A percentile compares a stretch with the other conserved stretches of the same genome.
Conservation (phyloP, 2,329 filamentous ascomycete genomes). For the Ilyonectria mors-panacis region DNA sequence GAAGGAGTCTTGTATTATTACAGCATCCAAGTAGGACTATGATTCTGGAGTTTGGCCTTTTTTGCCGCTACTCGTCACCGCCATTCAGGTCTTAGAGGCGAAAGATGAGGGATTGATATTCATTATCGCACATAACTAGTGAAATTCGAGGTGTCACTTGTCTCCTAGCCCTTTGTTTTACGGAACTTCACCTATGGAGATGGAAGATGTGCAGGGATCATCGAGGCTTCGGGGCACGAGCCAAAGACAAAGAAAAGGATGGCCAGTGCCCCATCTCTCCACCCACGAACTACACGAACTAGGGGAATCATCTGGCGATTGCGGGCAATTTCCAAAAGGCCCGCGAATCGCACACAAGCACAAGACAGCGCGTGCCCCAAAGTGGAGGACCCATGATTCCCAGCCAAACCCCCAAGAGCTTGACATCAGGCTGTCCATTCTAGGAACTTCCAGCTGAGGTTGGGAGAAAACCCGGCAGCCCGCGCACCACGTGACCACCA, state of each 20-base stretch:
- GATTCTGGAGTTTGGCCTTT: slow-evolving; percentile 21
- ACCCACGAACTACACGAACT: background rate
- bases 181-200: too few species aligned
- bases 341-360: background rate
- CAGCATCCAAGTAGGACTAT: slow-evolving; percentile 5
- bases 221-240: too few species aligned
- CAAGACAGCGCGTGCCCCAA: background rate
- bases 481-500: slow-evolving; percentile 53
- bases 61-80: slow-evolving; percentile 9
- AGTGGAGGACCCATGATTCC: background rate
- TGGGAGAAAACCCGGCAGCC: slow-evolving; percentile 40
- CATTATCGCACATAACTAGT: background rate
- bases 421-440: slow-evolving; percentile 11
- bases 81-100: slow-evolving; percentile 23
- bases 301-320: background rate
- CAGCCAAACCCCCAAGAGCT: background rate
- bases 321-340: slow-evolving; percentile 1
- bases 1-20: slow-evolving; percentile 17
- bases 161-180: background rate
- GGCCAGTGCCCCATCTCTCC: background rate
- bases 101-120: background rate
- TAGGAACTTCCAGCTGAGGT: slow-evolving; percentile 2
- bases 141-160: too few species aligned
- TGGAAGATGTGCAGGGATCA: too few species aligned
- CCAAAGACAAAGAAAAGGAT: background rate